Conservation (phyloP, 257 asterid genomes). For the Paulownia fortunei region DNA sequence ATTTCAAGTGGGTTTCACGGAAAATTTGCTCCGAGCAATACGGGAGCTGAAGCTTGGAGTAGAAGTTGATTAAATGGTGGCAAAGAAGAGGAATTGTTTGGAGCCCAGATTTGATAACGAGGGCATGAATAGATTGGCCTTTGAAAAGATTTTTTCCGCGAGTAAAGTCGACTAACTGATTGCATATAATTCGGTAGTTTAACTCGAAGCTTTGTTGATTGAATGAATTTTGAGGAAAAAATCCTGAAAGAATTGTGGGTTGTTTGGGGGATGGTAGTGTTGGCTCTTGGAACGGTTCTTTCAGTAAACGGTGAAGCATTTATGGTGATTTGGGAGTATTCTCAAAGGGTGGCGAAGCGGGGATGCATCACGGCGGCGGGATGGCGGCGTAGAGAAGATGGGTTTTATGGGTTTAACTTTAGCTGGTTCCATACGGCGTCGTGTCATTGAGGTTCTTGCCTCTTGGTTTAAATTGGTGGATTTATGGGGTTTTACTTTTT, state of each 20-base stretch:
- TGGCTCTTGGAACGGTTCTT: conserved; percentile 27
- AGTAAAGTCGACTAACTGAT: conserved; percentile 53
- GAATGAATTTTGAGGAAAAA: conserved; percentile 41
- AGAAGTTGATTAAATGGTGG: conserved; percentile 80
- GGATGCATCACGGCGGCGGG: conserved; percentile 30
- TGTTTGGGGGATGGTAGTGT: conserved; percentile 14
- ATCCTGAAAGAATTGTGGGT: conserved; percentile 19
- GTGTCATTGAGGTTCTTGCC: neutral
- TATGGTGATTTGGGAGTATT: conserved; percentile 13
- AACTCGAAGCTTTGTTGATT: conserved; percentile 51
- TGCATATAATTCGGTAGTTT: conserved; percentile 60
- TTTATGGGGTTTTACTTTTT: neutral
- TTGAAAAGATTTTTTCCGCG: conserved; percentile 48
- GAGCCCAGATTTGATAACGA: conserved; percentile 63
- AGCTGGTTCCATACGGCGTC: neutral
- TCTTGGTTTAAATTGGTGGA: neutral
- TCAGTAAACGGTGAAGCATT: conserved; percentile 48
- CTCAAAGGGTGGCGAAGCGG: neutral
- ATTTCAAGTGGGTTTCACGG: conserved; percentile 57
- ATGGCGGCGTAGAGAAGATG: neutral
- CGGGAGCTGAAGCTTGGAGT: conserved; percentile 74
- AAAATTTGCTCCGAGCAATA: conserved; percentile 57
- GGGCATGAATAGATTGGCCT: conserved; percentile 73
- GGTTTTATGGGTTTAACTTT: conserved; percentile 14
- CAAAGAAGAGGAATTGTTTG: conserved; percentile 63